Conservation (phyloP, 176 grass and related monocot species). For the Poa pratensis region DNA sequence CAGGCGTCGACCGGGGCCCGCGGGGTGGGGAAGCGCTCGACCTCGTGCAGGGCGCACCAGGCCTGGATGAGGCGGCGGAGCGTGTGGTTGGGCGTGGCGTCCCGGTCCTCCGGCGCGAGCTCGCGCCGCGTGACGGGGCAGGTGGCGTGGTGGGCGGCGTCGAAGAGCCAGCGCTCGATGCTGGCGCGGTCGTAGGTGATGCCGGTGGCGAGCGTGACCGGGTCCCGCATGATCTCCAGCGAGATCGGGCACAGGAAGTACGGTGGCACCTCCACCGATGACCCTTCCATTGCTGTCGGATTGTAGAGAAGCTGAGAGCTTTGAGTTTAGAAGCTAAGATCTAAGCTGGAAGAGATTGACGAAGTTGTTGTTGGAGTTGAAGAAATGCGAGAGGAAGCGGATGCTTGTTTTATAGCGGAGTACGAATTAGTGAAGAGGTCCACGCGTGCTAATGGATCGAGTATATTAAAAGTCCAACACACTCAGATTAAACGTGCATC, state of each 20-base stretch:
- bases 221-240: slow-evolving; percentile 83
- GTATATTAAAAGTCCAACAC: too few species aligned
- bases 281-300: slow-evolving; percentile 39
- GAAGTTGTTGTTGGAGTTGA: background rate
- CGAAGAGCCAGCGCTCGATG: slow-evolving; percentile 84
- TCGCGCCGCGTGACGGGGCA: slow-evolving; percentile 69
- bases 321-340: background rate
- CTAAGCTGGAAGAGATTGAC: background rate
- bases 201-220: slow-evolving; percentile 76
- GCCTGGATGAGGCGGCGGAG: slow-evolving; percentile 82
- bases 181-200: slow-evolving; percentile 87
- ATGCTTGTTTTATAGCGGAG: slow-evolving; percentile 46
- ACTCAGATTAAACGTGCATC: too few species aligned
- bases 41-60: slow-evolving; percentile 68
- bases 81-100: slow-evolving; percentile 90
- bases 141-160: slow-evolving; percentile 40
- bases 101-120: slow-evolving; percentile 44
- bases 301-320: too few species aligned
- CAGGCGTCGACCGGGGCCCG: slow-evolving; percentile 48
- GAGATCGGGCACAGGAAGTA: slow-evolving; percentile 95
- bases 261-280: slow-evolving; percentile 60
- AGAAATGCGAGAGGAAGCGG: background rate
- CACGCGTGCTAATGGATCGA: background rate
- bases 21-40: slow-evolving; percentile 78
- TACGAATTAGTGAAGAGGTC: slow-evolving; percentile 36